Base-by-base conservation (phyloP, 73 alveolate genomes). In the Stentor coeruleus region DNA sequence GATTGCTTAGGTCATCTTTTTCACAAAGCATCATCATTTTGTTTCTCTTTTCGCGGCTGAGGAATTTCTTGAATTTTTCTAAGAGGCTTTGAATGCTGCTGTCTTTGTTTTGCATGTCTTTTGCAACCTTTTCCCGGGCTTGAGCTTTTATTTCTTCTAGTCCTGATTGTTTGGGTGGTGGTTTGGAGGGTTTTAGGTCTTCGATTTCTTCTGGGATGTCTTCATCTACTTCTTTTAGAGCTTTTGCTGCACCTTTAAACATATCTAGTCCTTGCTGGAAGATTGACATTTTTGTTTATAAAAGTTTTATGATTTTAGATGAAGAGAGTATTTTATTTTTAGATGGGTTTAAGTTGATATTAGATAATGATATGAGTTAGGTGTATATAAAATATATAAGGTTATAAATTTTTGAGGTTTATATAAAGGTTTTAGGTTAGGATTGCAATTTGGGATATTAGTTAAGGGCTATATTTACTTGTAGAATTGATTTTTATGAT, bases 51-150 rank as follows among this genome's bases (percentile, higher is more conserved):
- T 66, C 79, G n/a, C 33, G n/a, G 11, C 40, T 31, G 26, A 66
- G 2, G 39, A 66, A 66, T 31, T 2, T 66, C 33, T 66, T 66
- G 79, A 66, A 66, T 11, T 66, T 66, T 1, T 66, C 37, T 31
- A 66, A 2, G 36, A 66, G 11, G 2, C 26, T 33, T 11, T 66
- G 40, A n/a, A n/a, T n/a, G 37, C 49, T 66, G n/a, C 33, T 66
- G 40, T 20, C 11, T 31, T 1, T 1, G 1, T 66, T 40, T 15
- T 20, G n/a, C 37, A 66, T 20, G n/a, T 66, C 79, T 33, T 66
- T 66, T 0, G 0, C 37, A 20, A 40, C 79, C 41, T 66, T 66
- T 66, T 66, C 79, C 79, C 79, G 79, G 79, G 79, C 79, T 66
- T 66, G 79, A 14, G n/a, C 79, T 66, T 66, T 20, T 20, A 66